Base-by-base conservation (phyloP, 306 rosid species). In the Quercus mongolica region DNA sequence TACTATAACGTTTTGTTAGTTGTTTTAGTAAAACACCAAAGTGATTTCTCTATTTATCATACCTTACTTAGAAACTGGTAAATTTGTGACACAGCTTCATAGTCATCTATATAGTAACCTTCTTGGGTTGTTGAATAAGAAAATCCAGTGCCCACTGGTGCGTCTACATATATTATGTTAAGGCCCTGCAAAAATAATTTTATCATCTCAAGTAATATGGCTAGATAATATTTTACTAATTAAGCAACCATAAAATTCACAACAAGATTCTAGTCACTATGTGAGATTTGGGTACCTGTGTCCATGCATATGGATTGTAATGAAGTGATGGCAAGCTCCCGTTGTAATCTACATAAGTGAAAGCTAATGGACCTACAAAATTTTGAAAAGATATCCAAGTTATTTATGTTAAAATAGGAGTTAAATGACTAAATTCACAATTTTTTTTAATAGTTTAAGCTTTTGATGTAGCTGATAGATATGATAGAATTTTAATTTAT, bases 91-190 rank as follows among this genome's bases (percentile, higher is more conserved):
- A 55, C 75, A 3, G 83, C 52, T 7, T 74, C 62, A 10, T 21
- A 18, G 23, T 74, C 83, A 74, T 80, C 83, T 3, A 80, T 25
- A 19, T 80, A 44, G 26, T 80, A 80, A 41, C 79, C 79, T 80
- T 79, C 82, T 13, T 26, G 77, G 26, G 76, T 79, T 41, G 76
- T 70, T 7, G 82, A 79, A 62, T 79, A 80, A 12, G 83, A 80
- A 52, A 80, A 80, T 25, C 83, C 83, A 69, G 79, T 74, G 54
- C 83, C 79, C 70, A 74, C 79, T 14, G 83, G 83, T 35, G 79
- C 67, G 23, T 80, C 83, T 11, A 74, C 70, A 56, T 74, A 80
- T 41, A 80, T 12, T 19, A 80, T 65, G 71, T 74, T 80, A 4
- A 68, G 33, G 5, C 69, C 69, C 79, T 80, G 79, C 23, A 74